phyloP scores from a whole-genome alignment of 352 stramenopile genomes.

The Achlya hypogyna region DNA sequence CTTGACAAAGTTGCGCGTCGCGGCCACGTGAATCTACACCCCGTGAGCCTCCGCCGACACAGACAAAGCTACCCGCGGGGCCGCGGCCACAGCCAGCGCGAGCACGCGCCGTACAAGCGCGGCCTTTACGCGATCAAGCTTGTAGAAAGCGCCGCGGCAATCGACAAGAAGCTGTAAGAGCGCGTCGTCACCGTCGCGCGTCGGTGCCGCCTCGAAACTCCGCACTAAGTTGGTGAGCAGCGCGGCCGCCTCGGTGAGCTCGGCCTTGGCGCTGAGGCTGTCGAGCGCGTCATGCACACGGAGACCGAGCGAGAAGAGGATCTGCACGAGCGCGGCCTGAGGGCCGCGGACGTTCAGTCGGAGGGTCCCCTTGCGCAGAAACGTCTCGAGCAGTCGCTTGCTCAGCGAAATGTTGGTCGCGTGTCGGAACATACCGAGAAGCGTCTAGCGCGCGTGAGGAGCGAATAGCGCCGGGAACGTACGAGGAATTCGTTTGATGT shows the following conservation, averaged over 20 bases:
- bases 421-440: slow-evolving; percentile 83
- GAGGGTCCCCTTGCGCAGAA: slow-evolving; percentile 36
- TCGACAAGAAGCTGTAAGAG: slow-evolving; percentile 84
- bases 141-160: slow-evolving; percentile 79
- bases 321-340: slow-evolving; percentile 74
- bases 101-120: slow-evolving; percentile 49
- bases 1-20: slow-evolving; percentile 68
- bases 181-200: slow-evolving; percentile 60
- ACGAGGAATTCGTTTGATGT: slow-evolving; percentile 65
- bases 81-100: slow-evolving; percentile 48
- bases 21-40: slow-evolving; percentile 9
- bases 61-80: slow-evolving; percentile 26
- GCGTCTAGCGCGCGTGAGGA: slow-evolving; percentile 23
- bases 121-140: slow-evolving; percentile 66
- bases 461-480: not conserved
- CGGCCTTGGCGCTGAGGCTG: slow-evolving; percentile 50
- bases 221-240: slow-evolving; percentile 81
- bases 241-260: slow-evolving; percentile 42
- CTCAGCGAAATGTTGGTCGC: slow-evolving; percentile 70
- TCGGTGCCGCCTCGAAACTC: slow-evolving; percentile 35
- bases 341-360: slow-evolving; percentile 57
- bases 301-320: slow-evolving; percentile 76
- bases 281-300: slow-evolving; percentile 78
- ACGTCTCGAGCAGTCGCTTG: slow-evolving; percentile 75
- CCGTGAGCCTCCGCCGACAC: not conserved